Base-by-base conservation (phyloP, 495 filamentous ascomycete genomes). In the Xylaria telfairii region DNA sequence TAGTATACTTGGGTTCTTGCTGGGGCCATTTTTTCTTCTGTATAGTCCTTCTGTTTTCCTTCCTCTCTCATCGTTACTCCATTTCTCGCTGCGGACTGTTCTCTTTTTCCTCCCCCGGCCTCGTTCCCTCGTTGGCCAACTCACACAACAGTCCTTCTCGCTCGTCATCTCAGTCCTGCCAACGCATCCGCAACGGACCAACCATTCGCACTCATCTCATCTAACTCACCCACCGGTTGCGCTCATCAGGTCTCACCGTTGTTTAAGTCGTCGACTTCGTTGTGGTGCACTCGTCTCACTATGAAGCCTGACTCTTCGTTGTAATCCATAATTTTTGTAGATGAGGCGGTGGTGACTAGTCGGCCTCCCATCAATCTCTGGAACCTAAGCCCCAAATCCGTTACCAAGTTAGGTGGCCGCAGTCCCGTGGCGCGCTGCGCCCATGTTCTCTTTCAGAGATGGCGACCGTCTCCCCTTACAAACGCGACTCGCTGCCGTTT, bases 401-500 rank as follows among this genome's bases (percentile, higher is more conserved):
- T 59, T 70, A 24, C 68, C 44, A 64, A 62, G 56, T 56, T 63
- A 69, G 75, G 60, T 61, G 63, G 65, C 72, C 75, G 73, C 75
- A 41, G 46, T 59, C 19, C 49, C 42, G 73, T 79, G 77, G 73
- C 74, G 65, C 69, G 61, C 71, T 76, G 76, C 76, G 76, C 76
- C 73, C 67, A 77, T 77, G 76, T 77, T 69, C 76, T 71, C 74
- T 71, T 74, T 71, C 32, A 77, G 75, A 77, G 70, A 79, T 79
- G 77, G 77, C 77, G 54, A 71, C 73, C 64, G 65, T 77, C 57
- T 74, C 75, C 37, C 77, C 77, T 41, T 74, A 76, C 77, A 75
- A 77, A 76, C 77, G 74, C 77, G 74, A 77, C 39, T 66, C 64
- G 32, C 44, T 77, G 39, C 75, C 77, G 34, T 79, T 77, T 56